Conservation (phyloP, 2,329 filamentous ascomycete genomes). For the Phaeosphaeriaceae sp. region DNA sequence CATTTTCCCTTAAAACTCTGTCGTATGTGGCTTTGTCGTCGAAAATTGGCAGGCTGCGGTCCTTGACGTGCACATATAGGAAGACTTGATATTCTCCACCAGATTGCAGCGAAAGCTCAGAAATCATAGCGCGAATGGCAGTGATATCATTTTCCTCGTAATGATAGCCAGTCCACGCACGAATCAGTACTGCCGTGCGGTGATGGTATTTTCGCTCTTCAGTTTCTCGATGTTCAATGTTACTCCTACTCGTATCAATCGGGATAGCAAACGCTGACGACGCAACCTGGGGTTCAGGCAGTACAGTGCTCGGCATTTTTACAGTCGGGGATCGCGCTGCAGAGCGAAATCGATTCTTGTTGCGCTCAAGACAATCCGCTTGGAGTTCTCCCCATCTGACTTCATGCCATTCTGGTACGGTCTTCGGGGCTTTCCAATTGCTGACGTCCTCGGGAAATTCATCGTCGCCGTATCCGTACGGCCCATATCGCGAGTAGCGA, state of each 20-base stretch:
- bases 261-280: conserved; percentile 40
- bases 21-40: conserved; percentile 66
- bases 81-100: conserved; percentile 58
- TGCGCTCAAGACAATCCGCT: conserved; percentile 67
- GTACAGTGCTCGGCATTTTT: conserved; percentile 35
- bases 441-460: conserved; percentile 56
- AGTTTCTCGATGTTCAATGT: conserved; percentile 30
- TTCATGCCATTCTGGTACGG: conserved; percentile 63
- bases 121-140: conserved; percentile 54
- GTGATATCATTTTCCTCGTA: conserved; percentile 56
- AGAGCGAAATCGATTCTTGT: conserved; percentile 65
- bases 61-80: conserved; percentile 58
- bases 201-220: conserved; percentile 46
- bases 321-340: conserved; percentile 48
- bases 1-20: conserved; percentile 64
- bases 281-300: conserved; percentile 33
- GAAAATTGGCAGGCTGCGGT: conserved; percentile 64
- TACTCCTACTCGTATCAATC: conserved; percentile 34
- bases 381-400: conserved; percentile 77
- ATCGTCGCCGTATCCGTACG: conserved; percentile 65
- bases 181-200: conserved; percentile 55
- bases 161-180: conserved; percentile 55
- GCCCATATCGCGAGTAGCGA: conserved; percentile 57
- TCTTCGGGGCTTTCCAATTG: conserved; percentile 47
- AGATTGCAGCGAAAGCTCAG: conserved; percentile 53